Base-by-base conservation (phyloP, 1,284 basidiomycete species). In the Trichosporon sp. region DNA sequence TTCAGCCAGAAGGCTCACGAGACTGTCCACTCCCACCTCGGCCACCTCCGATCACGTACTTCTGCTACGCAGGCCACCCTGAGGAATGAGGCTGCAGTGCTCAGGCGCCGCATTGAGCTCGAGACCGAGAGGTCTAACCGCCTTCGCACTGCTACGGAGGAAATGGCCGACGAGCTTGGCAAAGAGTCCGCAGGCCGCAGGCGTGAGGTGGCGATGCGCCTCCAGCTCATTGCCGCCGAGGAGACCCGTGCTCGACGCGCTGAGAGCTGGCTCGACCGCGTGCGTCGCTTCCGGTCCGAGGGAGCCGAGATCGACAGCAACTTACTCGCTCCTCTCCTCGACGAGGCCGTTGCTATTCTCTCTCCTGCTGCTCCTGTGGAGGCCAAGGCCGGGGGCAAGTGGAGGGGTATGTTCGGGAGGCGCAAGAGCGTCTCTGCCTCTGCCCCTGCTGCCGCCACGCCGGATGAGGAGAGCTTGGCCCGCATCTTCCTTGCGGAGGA, bases 1-100 rank as follows among this genome's bases (percentile, higher is more conserved):
- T 95, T 94, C 81, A 92, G 92, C 1, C 92, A 95, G 80, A 86
- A 88, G 21, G 89, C 91, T 8, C 91, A 90, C 13, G 86, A 91
- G 67, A 83, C 87, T 1, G 86, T 93, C 1, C 91, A 92, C 76
- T 79, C 84, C 4, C 87, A 91, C 27, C 85, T 93, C 58, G 85
- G 85, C 9, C 85, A 88, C 2, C 78, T 83, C 23, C 79, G 81
- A 60, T 80, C 85, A 0, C 87, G 92, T 4, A 88, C 92, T 67
- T 81, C 86, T 0, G 87, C 90, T 0, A 91, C 90, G 0, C 82
- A 88, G 7, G 76, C 86, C 4, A 89, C 89, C 0, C 83, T 92
- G 44, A 74, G 80, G n/a, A 80, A 68, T 21, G 76, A 82, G 68
- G 68, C 74, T 8, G 64, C 70, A 8, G 66, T 66, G 1, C 62